Evolutionary conservation across 345 rosid species (phyloP), one percentile per base, ranked within the genome.

Genomic region (Murraya paniculata): DNA sequence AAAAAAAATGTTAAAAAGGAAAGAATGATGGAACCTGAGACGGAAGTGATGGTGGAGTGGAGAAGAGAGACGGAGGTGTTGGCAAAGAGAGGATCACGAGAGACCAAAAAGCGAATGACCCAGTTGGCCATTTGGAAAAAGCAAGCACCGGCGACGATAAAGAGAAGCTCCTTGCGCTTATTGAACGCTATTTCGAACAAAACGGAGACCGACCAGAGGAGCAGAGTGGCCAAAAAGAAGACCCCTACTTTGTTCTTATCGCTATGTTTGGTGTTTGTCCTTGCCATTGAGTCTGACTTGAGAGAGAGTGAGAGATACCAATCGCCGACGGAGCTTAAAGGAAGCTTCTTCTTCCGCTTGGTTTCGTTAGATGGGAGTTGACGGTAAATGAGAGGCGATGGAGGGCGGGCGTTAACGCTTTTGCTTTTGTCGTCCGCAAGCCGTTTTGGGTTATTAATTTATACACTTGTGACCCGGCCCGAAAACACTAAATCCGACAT

Each of bases 41-140:
- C 81, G 35, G 98, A 95, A 74, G 95, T 91, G 76, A 89, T 30
- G 55, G 89, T 71, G 59, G 98, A 93, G 82, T 95, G 98, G 83
- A 95, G 89, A 64, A 95, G 95, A 70, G 98, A 95, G 74, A 92
- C 97, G 33, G 89, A 85, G 82, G 98, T 95, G 25, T 93, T 95
- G 50, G 93, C 98, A 56, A 92, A 91, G 79, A 93, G 89, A 81
- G 95, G 91, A 71, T 93, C 97, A 70, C 97, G 97, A 81, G 94
- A 92, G 71, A 92, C 80, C 77, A 56, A 69, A 30, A 61, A 25
- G 27, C 97, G 89, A 79, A 93, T 68, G 27, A 85, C 79, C 92
- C 91, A 88, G 78, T 93, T 95, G 48, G 92, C 89, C n/a, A 74
- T 45, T 79, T 95, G 97, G 91, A 81, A 93, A 75, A 95, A 89